Conservation (phyloP, 768 basidiomycete genomes). For the Tricholoma sp. region DNA sequence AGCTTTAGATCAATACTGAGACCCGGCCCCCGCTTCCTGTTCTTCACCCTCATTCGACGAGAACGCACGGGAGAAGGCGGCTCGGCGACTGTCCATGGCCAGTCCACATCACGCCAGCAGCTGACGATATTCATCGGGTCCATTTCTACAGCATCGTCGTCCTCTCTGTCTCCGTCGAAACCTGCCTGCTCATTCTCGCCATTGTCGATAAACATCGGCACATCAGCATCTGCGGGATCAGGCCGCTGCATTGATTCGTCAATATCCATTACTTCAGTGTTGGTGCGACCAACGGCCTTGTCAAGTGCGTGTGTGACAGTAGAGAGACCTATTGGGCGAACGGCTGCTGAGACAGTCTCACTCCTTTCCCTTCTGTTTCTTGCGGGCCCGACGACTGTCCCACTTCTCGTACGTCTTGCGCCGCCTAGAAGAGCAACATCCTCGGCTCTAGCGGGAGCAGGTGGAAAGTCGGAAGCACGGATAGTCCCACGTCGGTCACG, state of each 20-base stretch:
- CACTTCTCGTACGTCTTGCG: constrained; percentile 42
- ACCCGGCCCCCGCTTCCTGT: background rate
- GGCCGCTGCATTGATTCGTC: constrained; percentile 15
- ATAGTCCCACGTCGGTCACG: constrained; percentile 43
- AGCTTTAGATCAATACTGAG: background rate
- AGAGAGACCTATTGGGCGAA: background rate
- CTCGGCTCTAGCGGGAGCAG: background rate
- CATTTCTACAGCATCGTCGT: background rate
- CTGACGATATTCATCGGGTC: constrained; percentile 13
- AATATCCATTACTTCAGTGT: constrained; percentile 15
- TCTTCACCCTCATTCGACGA: constrained; percentile 15
- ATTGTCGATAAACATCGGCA: constrained; percentile 1
- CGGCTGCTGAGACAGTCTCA: constrained; percentile 16
- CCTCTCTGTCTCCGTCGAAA: background rate
- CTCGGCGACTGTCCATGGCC: constrained; percentile 31
- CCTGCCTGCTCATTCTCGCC: background rate
- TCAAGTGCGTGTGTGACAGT: background rate
- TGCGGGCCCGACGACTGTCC: constrained; percentile 32
- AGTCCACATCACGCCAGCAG: constrained; percentile 24
- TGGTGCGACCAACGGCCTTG: background rate
- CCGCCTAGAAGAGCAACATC: constrained; percentile 10
- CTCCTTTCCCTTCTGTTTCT: constrained; percentile 16
- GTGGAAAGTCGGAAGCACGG: constrained; percentile 40
- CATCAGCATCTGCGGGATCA: constrained; percentile 2
- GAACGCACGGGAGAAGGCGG: constrained; percentile 30